Evolutionary conservation across 805 yeast species (phyloP), one percentile per base, ranked within the genome.

Genomic region (Ogataea ramenticola): DNA sequence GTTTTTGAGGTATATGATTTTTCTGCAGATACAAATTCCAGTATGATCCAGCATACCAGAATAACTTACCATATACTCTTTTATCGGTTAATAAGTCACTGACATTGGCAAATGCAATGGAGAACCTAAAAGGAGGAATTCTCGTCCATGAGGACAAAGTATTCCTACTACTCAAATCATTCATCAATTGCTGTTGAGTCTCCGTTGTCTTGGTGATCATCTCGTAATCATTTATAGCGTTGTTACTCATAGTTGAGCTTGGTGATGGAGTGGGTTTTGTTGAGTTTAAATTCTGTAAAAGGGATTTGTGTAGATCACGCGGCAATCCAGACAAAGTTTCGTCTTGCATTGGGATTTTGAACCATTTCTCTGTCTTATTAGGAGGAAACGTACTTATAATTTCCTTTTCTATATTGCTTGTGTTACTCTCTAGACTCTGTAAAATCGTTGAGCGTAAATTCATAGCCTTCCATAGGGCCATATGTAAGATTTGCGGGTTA

Each of bases 1-100:
- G 62, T 45, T 68, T 67, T 38, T 62, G 58, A 20, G 64, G 62
- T 33, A 70, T 56, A 22, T 55, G 56, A 38, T 60, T 68, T 49
- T 74, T 76, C 46, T 77, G 81, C 29, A 75, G 60, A 52, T 77
- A 77, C 9, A 77, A 55, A 48, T 74, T 75, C 82, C 82, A 77
- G 50, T 70, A 74, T 11, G 80, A 74, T 0, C 82, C 82, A n/a
- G 80, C 79, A 51, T 75, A 76, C 79, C 80, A 76, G 30, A 74
- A 61, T 0, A 78, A 69, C 46, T 70, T 68, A 10, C 76, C 72
- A 49, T 76, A 76, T 1, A 73, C 72, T 36, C 80, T 58, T 50
- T 67, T 71, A 16, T 69, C 75, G 1, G 71, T 64, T 15, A 62
- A 57, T 16, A 77, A 58, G 12, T 66, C 67, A 3, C 74, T 67